phyloP scores from a whole-genome alignment of 1,284 basidiomycete species.

The Ganoderma lingzhi region DNA sequence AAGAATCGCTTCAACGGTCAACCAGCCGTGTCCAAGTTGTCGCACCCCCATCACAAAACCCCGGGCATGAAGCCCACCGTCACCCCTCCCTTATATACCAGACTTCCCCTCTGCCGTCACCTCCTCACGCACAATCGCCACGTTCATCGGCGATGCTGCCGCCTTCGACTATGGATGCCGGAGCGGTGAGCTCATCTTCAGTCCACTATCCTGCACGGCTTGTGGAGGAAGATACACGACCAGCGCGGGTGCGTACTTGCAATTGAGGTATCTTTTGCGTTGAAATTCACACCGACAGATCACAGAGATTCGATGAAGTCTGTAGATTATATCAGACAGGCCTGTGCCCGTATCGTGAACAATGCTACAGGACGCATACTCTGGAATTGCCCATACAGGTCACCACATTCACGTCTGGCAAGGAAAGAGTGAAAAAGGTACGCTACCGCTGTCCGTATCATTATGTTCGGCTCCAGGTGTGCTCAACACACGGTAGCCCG shows the following conservation, averaged over 20 bases:
- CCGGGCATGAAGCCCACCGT: background rate
- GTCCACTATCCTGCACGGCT: background rate
- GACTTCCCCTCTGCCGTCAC: background rate
- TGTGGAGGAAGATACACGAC: background rate
- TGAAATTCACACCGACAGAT: background rate
- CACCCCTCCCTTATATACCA: background rate
- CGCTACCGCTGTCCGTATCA: too few species aligned
- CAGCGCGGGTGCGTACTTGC: background rate
- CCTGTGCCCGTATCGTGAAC: conserved; percentile 12
- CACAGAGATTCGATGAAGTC: conserved; percentile 11
- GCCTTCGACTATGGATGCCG: background rate
- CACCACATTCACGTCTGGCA: background rate
- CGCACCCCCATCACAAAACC: background rate
- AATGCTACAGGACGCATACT: conserved; percentile 21
- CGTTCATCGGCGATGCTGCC: background rate
- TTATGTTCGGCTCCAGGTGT: background rate
- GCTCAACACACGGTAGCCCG: background rate
- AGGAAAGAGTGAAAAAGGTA: conserved; percentile 2
- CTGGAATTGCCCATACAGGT: conserved; percentile 7
- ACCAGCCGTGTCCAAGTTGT: background rate
- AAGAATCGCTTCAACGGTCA: background rate
- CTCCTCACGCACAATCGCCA: background rate
- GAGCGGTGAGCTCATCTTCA: background rate
- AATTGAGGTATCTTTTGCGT: too few species aligned
- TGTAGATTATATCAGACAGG: conserved; percentile 14